Evolutionary conservation across 495 filamentous ascomycete genomes (phyloP).

Genomic region (Wilcoxina mikolae): DNA sequence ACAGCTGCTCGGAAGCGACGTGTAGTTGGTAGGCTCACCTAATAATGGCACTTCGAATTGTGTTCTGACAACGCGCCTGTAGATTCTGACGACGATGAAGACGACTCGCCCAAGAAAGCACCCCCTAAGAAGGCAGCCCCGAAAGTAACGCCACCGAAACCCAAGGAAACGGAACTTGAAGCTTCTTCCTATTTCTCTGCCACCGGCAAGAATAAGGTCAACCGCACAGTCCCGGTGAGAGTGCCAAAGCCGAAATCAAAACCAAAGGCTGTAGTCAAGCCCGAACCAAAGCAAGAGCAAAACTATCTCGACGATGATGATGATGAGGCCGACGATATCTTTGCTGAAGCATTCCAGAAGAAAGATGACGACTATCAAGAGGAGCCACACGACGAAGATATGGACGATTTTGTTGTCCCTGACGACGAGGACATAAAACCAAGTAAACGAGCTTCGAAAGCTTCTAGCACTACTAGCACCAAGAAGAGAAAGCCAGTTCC

Average conservation of each 20-base stretch:
- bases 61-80: not conserved
- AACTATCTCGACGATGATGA: slow-evolving; percentile 25
- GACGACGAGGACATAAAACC: slow-evolving; percentile 9
- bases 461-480: slow-evolving; percentile 3
- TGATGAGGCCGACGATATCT: slow-evolving; percentile 25
- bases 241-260: slow-evolving; percentile 15
- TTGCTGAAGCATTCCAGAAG: slow-evolving; percentile 26
- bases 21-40: slow-evolving; percentile 21
- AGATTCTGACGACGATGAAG: slow-evolving; percentile 29
- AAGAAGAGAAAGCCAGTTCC: slow-evolving; percentile 38
- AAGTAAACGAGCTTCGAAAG: slow-evolving; percentile 13
- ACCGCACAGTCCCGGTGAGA: slow-evolving; percentile 19
- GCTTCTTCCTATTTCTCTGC: slow-evolving; percentile 19
- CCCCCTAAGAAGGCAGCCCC: not conserved
- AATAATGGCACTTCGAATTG: not conserved
- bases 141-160: slow-evolving; percentile 4
- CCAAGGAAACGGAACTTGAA: slow-evolving; percentile 20
- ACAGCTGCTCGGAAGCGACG: slow-evolving; percentile 18
- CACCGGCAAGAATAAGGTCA: slow-evolving; percentile 25
- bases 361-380: slow-evolving; percentile 24
- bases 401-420: slow-evolving; percentile 18
- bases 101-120: slow-evolving; percentile 14
- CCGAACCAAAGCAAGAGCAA: slow-evolving; percentile 12
- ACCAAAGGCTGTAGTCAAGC: slow-evolving; percentile 11
- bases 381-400: slow-evolving; percentile 20